phyloP scores from a whole-genome alignment of 2,329 filamentous ascomycete species.

The Xylariaceae sp. region DNA sequence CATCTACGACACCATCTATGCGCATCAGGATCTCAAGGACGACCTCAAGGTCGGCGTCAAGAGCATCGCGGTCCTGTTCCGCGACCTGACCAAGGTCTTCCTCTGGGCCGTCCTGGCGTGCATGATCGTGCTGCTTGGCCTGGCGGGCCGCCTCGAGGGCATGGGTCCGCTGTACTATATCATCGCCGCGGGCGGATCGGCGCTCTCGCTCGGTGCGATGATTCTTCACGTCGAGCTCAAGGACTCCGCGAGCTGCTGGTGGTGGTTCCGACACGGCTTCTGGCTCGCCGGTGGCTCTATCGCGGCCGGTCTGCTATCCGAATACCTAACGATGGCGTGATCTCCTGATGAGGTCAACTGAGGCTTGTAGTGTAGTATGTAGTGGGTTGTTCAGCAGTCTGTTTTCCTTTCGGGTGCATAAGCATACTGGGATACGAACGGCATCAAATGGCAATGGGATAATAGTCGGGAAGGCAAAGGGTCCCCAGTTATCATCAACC shows the following conservation, averaged over 20 bases:
- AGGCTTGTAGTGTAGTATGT: too few relatives aligned
- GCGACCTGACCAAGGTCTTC: slow-evolving; percentile 23
- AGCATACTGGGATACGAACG: too few relatives aligned
- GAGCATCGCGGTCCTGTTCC: slow-evolving; percentile 31
- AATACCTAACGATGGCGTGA: too few relatives aligned
- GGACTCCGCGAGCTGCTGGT: slow-evolving; percentile 29
- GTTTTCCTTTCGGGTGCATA: too few relatives aligned
- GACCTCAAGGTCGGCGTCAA: slow-evolving; percentile 32
- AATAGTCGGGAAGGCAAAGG: too few relatives aligned
- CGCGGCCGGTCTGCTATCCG: slow-evolving; percentile 22
- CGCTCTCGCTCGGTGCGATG: slow-evolving; percentile 26
- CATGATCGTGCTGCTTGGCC: slow-evolving; percentile 23
- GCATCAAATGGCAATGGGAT: too few relatives aligned
- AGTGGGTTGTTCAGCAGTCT: too few relatives aligned
- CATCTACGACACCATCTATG: slow-evolving; percentile 36
- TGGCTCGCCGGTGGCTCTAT: slow-evolving; percentile 29
- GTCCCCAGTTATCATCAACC: too few relatives aligned
- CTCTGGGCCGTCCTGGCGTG: slow-evolving; percentile 20
- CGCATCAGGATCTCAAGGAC: slow-evolving; percentile 33
- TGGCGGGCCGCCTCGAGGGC: slow-evolving; percentile 16
- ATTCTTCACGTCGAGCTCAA: slow-evolving; percentile 27
- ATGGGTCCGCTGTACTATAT: slow-evolving; percentile 22
- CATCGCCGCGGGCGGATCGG: slow-evolving; percentile 24
- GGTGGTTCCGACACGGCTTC: slow-evolving; percentile 32
- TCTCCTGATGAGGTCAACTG: too few relatives aligned